Evolutionary conservation across 2,329 filamentous ascomycete species (phyloP).

Genomic region (Neurospora sp.): DNA sequence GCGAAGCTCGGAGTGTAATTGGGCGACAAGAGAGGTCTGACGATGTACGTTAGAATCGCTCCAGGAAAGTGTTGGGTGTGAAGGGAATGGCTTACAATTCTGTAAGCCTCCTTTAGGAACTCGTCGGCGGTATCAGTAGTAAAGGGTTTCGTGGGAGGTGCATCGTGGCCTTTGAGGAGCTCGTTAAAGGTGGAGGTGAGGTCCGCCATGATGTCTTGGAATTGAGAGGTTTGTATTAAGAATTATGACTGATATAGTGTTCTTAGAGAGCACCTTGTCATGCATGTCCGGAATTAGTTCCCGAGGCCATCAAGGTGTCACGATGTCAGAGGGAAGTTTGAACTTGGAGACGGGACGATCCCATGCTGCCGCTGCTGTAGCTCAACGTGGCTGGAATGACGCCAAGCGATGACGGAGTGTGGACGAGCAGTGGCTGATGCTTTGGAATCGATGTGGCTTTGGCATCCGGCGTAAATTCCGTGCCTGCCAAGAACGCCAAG

Average conservation of each 20-base stretch:
- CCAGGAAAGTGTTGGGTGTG: too few species aligned
- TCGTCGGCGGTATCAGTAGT: conserved; percentile 56
- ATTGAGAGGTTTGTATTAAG: neutral
- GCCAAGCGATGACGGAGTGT: neutral
- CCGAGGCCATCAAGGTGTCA: neutral
- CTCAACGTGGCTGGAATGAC: neutral
- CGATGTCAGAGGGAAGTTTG: neutral
- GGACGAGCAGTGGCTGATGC: neutral
- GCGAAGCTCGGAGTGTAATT: conserved; percentile 69
- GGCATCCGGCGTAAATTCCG: neutral
- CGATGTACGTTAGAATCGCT: neutral
- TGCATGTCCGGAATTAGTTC: neutral
- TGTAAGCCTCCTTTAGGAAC: conserved; percentile 88
- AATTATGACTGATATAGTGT: neutral
- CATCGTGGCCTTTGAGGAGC: conserved; percentile 51
- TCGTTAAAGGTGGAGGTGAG: conserved; percentile 61
- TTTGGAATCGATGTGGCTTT: neutral
- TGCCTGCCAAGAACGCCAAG: neutral
- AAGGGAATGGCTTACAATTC: conserved; percentile 54
- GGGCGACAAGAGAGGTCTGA: conserved; percentile 76
- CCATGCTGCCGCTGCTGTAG: neutral
- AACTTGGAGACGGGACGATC: neutral
- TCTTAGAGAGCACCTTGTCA: neutral
- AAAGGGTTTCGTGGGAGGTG: conserved; percentile 36
- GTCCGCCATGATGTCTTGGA: conserved; percentile 38